Evolutionary conservation across 1,284 basidiomycete species (phyloP).

Genomic region (Sparassis latifolia): DNA sequence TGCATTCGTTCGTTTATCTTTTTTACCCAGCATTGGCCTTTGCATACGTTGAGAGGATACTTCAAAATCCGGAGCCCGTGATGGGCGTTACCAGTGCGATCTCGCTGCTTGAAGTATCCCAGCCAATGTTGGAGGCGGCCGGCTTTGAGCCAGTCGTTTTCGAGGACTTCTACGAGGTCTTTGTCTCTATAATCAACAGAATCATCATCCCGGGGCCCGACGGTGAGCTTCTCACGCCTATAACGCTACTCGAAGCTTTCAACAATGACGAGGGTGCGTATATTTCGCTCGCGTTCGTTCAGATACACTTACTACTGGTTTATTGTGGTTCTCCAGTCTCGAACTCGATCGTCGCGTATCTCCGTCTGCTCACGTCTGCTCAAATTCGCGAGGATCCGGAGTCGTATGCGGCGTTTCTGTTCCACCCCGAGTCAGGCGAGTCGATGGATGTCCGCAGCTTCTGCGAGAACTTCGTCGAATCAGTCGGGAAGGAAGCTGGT

Average conservation of each 20-base stretch:
- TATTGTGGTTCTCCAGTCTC: constrained; percentile 37
- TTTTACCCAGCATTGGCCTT: constrained; percentile 43
- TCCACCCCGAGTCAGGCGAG: constrained; percentile 65
- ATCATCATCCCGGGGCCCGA: constrained; percentile 34
- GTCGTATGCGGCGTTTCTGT: constrained; percentile 66
- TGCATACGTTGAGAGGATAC: constrained; percentile 46
- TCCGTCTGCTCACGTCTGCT: constrained; percentile 78
- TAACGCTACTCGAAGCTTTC: constrained; percentile 45
- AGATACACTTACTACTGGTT: not conserved
- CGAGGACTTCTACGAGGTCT: constrained; percentile 50
- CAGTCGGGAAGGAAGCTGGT: constrained; percentile 80
- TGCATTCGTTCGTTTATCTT: not conserved
- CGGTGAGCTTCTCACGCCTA: constrained; percentile 31
- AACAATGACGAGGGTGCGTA: constrained; percentile 45
- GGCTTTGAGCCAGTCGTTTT: constrained; percentile 65
- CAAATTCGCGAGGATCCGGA: constrained; percentile 67
- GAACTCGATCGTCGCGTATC: constrained; percentile 66
- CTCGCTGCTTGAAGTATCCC: constrained; percentile 45
- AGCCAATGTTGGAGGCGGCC: constrained; percentile 47
- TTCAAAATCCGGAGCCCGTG: constrained; percentile 35
- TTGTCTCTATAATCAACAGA: constrained; percentile 35
- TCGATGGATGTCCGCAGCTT: constrained; percentile 58
- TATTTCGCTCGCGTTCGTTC: not conserved
- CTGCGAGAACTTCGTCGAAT: constrained; percentile 74
- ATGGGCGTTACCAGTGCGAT: constrained; percentile 46